Evolutionary conservation across 1,284 basidiomycete genomes (phyloP).

Genomic region (Ustilago lituana): DNA sequence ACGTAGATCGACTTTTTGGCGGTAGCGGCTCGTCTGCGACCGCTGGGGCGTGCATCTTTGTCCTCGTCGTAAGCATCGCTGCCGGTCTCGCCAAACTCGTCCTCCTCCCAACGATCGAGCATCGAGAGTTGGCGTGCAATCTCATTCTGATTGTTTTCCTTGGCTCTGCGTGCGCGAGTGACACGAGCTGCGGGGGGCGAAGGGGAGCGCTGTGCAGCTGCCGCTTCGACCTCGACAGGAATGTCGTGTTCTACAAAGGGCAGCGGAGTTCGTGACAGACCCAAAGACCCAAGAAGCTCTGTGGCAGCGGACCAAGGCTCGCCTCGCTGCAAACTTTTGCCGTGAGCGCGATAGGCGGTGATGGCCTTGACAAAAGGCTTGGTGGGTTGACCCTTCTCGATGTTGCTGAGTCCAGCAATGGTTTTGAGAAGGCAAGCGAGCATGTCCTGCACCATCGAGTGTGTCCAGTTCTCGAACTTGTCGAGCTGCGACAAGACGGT

Average conservation of each 20-base stretch:
- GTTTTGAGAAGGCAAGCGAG: constrained; percentile 46
- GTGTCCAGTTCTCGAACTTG: constrained; percentile 54
- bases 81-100: constrained; percentile 24
- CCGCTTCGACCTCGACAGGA: constrained; percentile 36
- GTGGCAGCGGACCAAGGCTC: constrained; percentile 49
- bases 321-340: constrained; percentile 37
- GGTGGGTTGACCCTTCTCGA: constrained; percentile 47
- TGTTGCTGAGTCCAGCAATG: constrained; percentile 43
- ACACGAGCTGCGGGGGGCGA: constrained; percentile 20
- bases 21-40: constrained; percentile 8
- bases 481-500: constrained; percentile 47
- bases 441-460: constrained; percentile 46
- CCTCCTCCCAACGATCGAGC: constrained; percentile 37
- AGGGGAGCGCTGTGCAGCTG: constrained; percentile 29
- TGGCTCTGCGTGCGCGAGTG: constrained; percentile 30
- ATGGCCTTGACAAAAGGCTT: constrained; percentile 29
- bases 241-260: constrained; percentile 38
- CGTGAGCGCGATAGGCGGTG: constrained; percentile 33
- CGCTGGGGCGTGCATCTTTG: constrained; percentile 11
- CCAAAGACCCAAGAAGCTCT: constrained; percentile 20
- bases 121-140: constrained; percentile 32
- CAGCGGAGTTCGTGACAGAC: constrained; percentile 14
- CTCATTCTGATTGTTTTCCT: constrained; percentile 34
- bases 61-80: constrained; percentile 16
- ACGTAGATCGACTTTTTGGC: constrained; percentile 44